Base-by-base conservation (phyloP, 2,329 filamentous ascomycete genomes). In the Talaromyces marneffei region DNA sequence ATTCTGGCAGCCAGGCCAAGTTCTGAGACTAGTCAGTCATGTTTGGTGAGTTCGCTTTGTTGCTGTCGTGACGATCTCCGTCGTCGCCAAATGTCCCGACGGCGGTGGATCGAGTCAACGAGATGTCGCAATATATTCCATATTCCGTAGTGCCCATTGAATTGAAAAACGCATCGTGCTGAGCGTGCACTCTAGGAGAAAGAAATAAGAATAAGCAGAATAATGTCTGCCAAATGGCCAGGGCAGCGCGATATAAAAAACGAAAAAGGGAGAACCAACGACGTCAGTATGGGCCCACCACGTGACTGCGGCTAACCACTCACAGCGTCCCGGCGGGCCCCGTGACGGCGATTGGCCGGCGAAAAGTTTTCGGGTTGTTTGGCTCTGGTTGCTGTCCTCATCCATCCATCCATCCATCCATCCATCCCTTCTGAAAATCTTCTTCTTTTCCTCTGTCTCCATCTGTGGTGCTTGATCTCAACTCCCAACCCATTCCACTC, bases 341-440 rank as follows among this genome's bases (percentile, higher is more conserved):
- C 59, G 59, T 57, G 59, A 39, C 54, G 25, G 31, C 59, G 59
- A 61, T 57, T 61, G 59, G 53, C 46, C 44, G 33, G 59, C 59
- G 59, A 61, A 61, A 61, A 61, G 59, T 61, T 61, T 61, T 61
- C 59, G 59, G 59, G 46, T 55, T 55, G 52, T 55, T 55, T 55
- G 31, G 50, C 12, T 2, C 9, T 31, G 46, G 27, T 48, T 50
- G n/a, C n/a, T 12, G 46, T 46, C 23, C 20, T 25, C 31, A n/a
- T 48, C 25, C 9, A 5, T 10, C 20, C n/a, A n/a, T 18, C 46
- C 25, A 8, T 23, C 50, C 29, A 16, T 54, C 23, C 33, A 55
- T 27, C 29, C 52, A 39, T 39, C 52, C 52, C 52, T 40, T 55
- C 44, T 40, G 12, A 55, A 55, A 55, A 40, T n/a, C 52, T 55